phyloP scores from a whole-genome alignment of 2,329 filamentous ascomycete species.

The Fusarium sp. region DNA sequence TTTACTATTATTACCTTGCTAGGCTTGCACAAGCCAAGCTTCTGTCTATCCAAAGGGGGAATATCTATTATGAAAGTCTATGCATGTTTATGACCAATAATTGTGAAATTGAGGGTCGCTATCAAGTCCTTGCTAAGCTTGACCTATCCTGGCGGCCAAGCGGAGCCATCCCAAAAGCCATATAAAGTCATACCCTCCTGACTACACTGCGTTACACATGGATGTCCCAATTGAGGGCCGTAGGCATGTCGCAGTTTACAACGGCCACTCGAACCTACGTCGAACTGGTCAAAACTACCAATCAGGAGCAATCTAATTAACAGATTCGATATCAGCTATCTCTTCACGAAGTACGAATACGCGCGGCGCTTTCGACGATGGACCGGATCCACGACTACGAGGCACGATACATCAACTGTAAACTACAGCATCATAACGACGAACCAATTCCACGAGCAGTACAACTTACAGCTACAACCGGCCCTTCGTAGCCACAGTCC shows the following conservation, averaged over 20 bases:
- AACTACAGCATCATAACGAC: background rate
- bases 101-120: constrained; percentile 16
- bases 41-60: background rate
- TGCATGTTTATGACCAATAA: constrained; percentile 30
- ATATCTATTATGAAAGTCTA: constrained; percentile 9
- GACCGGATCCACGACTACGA: background rate
- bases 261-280: background rate
- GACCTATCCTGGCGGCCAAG: constrained; percentile 16
- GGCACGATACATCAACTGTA: background rate
- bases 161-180: constrained; percentile 24
- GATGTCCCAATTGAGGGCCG: background rate
- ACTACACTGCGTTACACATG: constrained; percentile 14
- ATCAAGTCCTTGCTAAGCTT: constrained; percentile 20
- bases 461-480: background rate
- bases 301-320: background rate
- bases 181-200: constrained; percentile 37
- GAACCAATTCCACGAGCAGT: background rate
- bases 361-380: background rate
- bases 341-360: background rate
- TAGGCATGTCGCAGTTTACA: background rate
- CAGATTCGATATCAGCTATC: background rate
- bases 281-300: background rate
- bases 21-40: constrained; percentile 6
- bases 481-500: background rate
- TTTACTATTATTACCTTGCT: background rate